Percentiles rank a stretch among this genome's conserved stretches.
Evolutionary conservation across 2,329 filamentous ascomycete genomes (phyloP).

Genomic region (Cladosporium cucumerinum): DNA sequence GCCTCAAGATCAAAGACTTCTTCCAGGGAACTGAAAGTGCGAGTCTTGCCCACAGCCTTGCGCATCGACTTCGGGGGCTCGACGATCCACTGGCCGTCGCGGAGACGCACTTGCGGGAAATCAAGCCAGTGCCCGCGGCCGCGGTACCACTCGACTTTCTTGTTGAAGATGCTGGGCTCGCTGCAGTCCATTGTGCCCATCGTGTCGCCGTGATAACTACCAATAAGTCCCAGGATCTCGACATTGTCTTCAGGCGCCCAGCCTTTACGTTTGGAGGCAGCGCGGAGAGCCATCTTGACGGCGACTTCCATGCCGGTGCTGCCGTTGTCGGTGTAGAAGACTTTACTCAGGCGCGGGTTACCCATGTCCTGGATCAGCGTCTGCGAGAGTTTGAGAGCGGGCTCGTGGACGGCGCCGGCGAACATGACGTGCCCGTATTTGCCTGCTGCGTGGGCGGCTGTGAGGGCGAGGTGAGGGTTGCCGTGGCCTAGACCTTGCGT

Average conservation of each 20-base stretch:
- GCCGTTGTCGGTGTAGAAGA: slow-evolving; percentile 82
- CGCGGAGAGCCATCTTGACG: slow-evolving; percentile 78
- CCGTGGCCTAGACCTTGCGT: slow-evolving; percentile 82
- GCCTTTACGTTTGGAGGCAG: slow-evolving; percentile 55
- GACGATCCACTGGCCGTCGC: slow-evolving; percentile 63
- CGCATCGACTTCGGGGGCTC: slow-evolving; percentile 46
- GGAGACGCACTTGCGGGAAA: slow-evolving; percentile 68
- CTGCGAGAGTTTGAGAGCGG: slow-evolving; percentile 67
- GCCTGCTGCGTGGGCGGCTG: slow-evolving; percentile 76
- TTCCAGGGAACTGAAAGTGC: slow-evolving; percentile 33
- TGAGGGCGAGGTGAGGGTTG: slow-evolving; percentile 66
- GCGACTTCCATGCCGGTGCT: slow-evolving; percentile 82
- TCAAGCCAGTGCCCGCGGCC: slow-evolving; percentile 78
- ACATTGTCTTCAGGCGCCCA: slow-evolving; percentile 56
- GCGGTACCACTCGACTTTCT: slow-evolving; percentile 82
- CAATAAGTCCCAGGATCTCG: slow-evolving; percentile 67
- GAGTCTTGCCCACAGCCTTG: slow-evolving; percentile 14
- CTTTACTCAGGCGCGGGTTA: slow-evolving; percentile 64
- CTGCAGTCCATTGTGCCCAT: slow-evolving; percentile 85
- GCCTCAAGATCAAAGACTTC: slow-evolving; percentile 36
- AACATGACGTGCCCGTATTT: slow-evolving; percentile 90
- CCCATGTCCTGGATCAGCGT: slow-evolving; percentile 56
- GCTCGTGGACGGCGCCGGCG: slow-evolving; percentile 73
- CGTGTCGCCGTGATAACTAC: slow-evolving; percentile 83
- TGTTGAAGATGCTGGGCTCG: slow-evolving; percentile 73